These are phyloP conservation scores for Posidonia oceanica DNA, from an alignment of 116 monocot species.

Conservation along the genomic window DNA sequence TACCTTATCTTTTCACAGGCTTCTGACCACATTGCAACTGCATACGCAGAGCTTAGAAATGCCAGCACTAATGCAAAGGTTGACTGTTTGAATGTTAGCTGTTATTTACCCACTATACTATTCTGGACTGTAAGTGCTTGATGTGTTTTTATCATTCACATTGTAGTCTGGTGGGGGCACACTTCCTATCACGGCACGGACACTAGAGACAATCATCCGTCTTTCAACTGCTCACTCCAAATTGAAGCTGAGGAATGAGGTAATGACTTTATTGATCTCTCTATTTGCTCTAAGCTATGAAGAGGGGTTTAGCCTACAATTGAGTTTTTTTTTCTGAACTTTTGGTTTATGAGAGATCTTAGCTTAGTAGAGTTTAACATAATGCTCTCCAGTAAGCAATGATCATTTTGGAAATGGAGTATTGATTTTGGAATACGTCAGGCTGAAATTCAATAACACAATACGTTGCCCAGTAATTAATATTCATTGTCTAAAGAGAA, in stretches of 20 bases:
- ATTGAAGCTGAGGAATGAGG: conserved; percentile 89
- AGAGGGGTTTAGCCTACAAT: no score
- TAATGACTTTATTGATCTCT: conserved; percentile 7
- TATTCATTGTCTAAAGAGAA: no score
- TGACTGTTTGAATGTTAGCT: background rate
- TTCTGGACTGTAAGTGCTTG: background rate
- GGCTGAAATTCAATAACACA: no score
- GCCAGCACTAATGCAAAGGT: conserved; percentile 72
- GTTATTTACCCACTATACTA: no score
- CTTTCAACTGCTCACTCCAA: conserved; percentile 99
- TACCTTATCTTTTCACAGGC: conserved; percentile 34
- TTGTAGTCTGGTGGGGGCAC: conserved; percentile 84
- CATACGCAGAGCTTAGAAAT: conserved; percentile 95
- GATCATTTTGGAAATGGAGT: no score
- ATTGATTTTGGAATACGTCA: no score
- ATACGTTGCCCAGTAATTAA: no score
- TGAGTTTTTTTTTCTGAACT: no score
- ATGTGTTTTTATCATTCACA: background rate
- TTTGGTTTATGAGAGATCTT: no score
- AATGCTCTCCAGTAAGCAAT: no score
- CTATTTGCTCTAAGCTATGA: background rate
- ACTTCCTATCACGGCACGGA: conserved; percentile 97
- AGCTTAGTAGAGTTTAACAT: no score
- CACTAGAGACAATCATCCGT: conserved; percentile 96
- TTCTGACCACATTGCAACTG: conserved; percentile 85